Base-by-base conservation (phyloP, 768 basidiomycete species). In the Hemileccinum rubropunctum region DNA sequence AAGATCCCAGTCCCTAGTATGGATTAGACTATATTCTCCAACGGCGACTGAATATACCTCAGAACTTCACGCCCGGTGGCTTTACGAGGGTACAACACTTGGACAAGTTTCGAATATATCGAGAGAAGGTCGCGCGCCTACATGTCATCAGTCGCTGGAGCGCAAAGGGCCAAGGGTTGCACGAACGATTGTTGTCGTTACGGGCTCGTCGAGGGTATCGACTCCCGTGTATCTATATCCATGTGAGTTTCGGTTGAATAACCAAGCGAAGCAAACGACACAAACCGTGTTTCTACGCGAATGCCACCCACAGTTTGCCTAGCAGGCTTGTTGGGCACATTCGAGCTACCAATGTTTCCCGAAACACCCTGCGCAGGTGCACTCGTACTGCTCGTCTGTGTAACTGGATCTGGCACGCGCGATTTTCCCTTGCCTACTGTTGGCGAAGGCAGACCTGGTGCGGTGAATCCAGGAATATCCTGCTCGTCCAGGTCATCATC, bases 181-280 rank as follows among this genome's bases (percentile, higher is more conserved):
- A 70, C 88, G 48, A 58, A 94, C 95, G 52, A 98, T 94, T 1
- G 95, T 98, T 28, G 79, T 78, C 5, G 84, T 81, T 15, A 98
- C 79, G 4, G 95, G 93, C 66, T 98, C 95, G 61, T 98, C 95
- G 28, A 98, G 77, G 0, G 95, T 97, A 59, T 95, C 90, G 9
- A 75, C 77, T 10, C 88, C 89, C n/a, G 90, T 77, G 67, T 84
- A 90, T 58, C 91, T 59, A 30, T 33, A 8, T 41, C 10, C 20
- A 5, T 50, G n/a, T 17, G 30, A 46, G 3, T 45, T 41, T 47
- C 5, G 26, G 20, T 23, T 15, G 6, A 23, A 27, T 8, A 9
- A 28, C 6, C 1, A 27, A 27, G 17, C 35, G 15, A 1, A 15
- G 55, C 46, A 7, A 37, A 4, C 14, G 17, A 53, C 17, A 62